phyloP scores from a whole-genome alignment of 352 stramenopile genomes.

The Pythium diclinum region DNA sequence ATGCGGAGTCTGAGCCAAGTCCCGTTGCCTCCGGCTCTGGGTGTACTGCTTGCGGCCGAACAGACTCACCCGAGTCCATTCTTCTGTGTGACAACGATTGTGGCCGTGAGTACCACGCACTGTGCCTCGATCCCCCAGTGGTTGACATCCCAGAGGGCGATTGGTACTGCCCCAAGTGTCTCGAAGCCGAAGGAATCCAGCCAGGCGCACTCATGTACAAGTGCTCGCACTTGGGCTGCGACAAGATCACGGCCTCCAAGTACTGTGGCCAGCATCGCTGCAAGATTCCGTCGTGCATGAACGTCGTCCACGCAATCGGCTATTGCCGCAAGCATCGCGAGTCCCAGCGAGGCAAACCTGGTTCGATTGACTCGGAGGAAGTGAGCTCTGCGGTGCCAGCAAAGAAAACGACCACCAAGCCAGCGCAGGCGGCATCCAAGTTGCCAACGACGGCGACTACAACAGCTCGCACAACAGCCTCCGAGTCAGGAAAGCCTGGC shows the following conservation, averaged over 20 bases:
- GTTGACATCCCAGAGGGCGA: conserved; percentile 41
- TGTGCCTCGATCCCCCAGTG: conserved; percentile 44
- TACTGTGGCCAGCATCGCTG: conserved; percentile 41
- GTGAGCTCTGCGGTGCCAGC: not conserved
- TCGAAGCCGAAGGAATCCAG: conserved; percentile 29
- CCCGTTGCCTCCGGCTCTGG: conserved; percentile 9
- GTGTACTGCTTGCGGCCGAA: conserved; percentile 33
- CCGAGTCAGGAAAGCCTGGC: not conserved
- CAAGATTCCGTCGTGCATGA: conserved; percentile 29
- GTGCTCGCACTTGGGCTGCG: conserved; percentile 33
- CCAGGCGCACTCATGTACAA: conserved; percentile 27
- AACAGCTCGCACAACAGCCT: not conserved
- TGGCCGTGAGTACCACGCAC: conserved; percentile 50
- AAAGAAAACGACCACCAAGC: not conserved
- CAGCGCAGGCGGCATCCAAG: not conserved
- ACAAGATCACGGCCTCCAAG: conserved; percentile 40
- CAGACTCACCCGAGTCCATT: conserved; percentile 40
- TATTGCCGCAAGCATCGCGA: conserved; percentile 29
- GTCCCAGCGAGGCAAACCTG: not conserved
- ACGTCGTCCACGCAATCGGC: conserved; percentile 28
- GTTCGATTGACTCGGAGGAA: not conserved
- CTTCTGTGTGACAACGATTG: conserved; percentile 56
- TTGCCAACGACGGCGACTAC: not conserved
- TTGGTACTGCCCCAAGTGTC: conserved; percentile 47
- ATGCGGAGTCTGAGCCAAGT: not conserved